Base-by-base conservation (phyloP, 495 filamentous ascomycete species). In the Penicillium cataractarum region DNA sequence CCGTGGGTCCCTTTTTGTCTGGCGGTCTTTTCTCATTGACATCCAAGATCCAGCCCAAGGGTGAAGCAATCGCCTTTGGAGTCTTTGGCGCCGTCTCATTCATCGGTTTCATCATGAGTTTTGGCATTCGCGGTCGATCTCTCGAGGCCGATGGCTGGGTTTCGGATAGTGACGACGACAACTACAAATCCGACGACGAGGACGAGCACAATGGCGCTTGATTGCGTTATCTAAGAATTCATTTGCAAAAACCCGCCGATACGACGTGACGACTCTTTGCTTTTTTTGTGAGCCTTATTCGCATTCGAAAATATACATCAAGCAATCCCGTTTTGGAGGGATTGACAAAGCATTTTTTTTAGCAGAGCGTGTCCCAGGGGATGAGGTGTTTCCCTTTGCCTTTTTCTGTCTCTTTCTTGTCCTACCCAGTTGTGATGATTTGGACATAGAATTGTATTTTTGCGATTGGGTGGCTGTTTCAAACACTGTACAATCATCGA, bases 1-100 rank as follows among this genome's bases (percentile, higher is more conserved):
- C 94, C 32, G 82, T 91, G 0, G 96, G 95, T 0, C 95, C 95
- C 0, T 93, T 98, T 71, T 76, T 97, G 4, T 92, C 91, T 0
- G 95, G 95, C 1, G 86, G 87, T 3, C 77, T 99, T 0, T 98
- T 96, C 72, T 89, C 92, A 0, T 74, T 91, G 1, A 85, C 89
- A 0, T 87, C 86, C 0, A 78, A 83, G 27, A 80, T 96, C 33
- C 74, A 82, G 17, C 88, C 87, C 1, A 94, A 92, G 65, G 93
- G 94, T n/a, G 94, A 97, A 76, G 86, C 83, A 7, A 74, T 97
- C 19, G 85, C 90, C 4, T 97, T 95, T 80, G 89, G 91, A 2
- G 74, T 93, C 6, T 97, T 97, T 67, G 92, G 86, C 0, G 92
- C 87, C 3, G 76, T 96, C 6, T 82, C 91, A 0, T 88, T 93